Evolutionary conservation across 768 basidiomycete genomes (phyloP).

Genomic region (Lentinula detonsa): DNA sequence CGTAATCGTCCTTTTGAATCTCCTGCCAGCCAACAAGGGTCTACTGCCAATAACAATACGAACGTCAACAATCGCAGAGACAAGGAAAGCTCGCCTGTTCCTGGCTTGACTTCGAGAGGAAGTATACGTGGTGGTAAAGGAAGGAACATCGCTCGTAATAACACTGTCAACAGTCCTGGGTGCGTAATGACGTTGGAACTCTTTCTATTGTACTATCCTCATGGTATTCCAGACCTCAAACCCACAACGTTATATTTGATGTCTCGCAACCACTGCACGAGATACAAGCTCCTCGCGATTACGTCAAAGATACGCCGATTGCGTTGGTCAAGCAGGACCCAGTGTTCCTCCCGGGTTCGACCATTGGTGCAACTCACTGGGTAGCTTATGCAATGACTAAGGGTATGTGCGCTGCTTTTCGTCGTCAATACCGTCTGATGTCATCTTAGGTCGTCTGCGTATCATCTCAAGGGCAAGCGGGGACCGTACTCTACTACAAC

Average conservation of each 20-base stretch:
- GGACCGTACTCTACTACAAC: conserved; percentile 79
- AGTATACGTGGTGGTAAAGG: conserved; percentile 26
- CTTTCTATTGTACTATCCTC: not conserved
- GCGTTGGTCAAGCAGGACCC: conserved; percentile 84
- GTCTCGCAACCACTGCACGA: conserved; percentile 68
- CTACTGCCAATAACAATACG: conserved; percentile 12
- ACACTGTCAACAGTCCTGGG: conserved; percentile 55
- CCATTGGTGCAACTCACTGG: conserved; percentile 89
- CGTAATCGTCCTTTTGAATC: conserved; percentile 47
- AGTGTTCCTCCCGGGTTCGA: conserved; percentile 78
- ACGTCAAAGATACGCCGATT: conserved; percentile 85
- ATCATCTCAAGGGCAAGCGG: conserved; percentile 87
- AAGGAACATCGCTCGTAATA: conserved; percentile 26
- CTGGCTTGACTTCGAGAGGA: conserved; percentile 38
- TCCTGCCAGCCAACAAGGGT: conserved; percentile 37
- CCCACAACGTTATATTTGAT: conserved; percentile 70
- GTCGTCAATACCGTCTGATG: conserved; percentile 4
- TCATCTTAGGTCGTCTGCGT: conserved; percentile 61
- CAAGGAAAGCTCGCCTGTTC: conserved; percentile 68
- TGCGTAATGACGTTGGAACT: conserved; percentile 18
- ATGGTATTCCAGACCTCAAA: conserved; percentile 39
- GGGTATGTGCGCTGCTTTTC: conserved; percentile 30
- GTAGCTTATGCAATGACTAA: conserved; percentile 91
- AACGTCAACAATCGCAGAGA: conserved; percentile 36
- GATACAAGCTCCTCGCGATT: conserved; percentile 68